phyloP scores from a whole-genome alignment of 1,284 basidiomycete genomes.

The Cystobasidium pallidum region DNA sequence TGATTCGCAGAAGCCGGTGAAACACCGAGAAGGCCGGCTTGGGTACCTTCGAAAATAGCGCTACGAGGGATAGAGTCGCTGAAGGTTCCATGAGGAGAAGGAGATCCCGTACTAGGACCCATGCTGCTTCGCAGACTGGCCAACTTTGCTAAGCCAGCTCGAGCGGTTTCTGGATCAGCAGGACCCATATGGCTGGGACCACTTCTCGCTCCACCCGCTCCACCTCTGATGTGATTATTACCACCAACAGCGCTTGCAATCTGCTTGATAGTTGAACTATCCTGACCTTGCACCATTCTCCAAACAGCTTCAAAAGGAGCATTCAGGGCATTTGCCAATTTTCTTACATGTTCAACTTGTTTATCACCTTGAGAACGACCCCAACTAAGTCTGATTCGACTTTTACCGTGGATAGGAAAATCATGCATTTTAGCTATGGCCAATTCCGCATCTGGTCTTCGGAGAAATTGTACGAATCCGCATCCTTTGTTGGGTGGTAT shows the following conservation, averaged over 20 bases:
- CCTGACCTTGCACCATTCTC: slow-evolving; percentile 52
- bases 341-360: slow-evolving; percentile 53
- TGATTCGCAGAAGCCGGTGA: not conserved
- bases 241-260: slow-evolving; percentile 51
- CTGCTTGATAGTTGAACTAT: slow-evolving; percentile 53
- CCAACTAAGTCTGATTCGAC: slow-evolving; percentile 85
- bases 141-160: slow-evolving; percentile 28
- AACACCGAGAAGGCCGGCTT: slow-evolving; percentile 20
- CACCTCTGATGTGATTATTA: slow-evolving; percentile 23
- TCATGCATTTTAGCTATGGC: slow-evolving; percentile 97
- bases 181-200: not conserved
- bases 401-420: slow-evolving; percentile 84
- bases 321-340: slow-evolving; percentile 51
- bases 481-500: slow-evolving; percentile 94
- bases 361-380: slow-evolving; percentile 71
- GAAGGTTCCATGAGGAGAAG: not conserved
- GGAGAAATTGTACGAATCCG: slow-evolving; percentile 91
- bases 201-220: not conserved
- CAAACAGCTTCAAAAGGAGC: slow-evolving; percentile 53
- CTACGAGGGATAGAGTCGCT: not conserved
- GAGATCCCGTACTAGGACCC: not conserved
- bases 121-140: slow-evolving; percentile 18
- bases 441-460: slow-evolving; percentile 84
- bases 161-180: slow-evolving; percentile 23
- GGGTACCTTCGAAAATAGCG: slow-evolving; percentile 7